Evolutionary conservation across 176 grass and related monocot genomes (phyloP).

Genomic region (Triticum timopheevii): DNA sequence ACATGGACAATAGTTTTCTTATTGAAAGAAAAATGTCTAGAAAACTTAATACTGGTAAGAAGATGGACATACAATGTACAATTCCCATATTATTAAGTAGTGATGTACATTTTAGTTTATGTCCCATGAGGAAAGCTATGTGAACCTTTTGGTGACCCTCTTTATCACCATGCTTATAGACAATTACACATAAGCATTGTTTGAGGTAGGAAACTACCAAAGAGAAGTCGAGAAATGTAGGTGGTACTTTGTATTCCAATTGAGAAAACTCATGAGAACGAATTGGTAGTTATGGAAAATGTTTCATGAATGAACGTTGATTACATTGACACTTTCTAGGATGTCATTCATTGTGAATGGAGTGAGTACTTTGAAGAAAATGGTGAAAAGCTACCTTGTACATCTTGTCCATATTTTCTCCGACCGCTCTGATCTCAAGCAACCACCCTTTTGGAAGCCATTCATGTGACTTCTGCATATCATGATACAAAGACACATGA

Average conservation of each 20-base stretch:
- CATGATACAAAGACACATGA: background rate
- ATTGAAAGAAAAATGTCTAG: too few relatives aligned
- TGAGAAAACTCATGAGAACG: background rate
- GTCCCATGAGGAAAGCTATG: background rate
- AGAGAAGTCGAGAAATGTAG: too few relatives aligned
- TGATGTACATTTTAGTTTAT: background rate
- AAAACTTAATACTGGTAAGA: too few relatives aligned
- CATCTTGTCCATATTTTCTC: slow-evolving; percentile 38
- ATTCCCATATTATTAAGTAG: background rate
- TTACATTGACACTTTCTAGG: background rate
- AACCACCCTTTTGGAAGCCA: slow-evolving; percentile 32
- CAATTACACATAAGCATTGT: background rate
- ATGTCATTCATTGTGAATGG: background rate
- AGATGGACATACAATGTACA: background rate
- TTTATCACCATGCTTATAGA: background rate
- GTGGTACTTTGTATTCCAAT: background rate
- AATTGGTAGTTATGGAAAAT: background rate
- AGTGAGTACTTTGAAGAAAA: background rate
- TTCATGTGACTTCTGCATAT: background rate
- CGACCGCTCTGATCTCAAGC: slow-evolving; percentile 39
- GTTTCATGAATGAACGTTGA: background rate
- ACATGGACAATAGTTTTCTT: too few relatives aligned
- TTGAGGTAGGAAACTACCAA: background rate
- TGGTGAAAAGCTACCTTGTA: slow-evolving; percentile 37
- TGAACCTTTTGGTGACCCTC: background rate